These are phyloP conservation scores for Aspergillus hancockii DNA, from an alignment of 495 filamentous ascomycete genomes.

Conservation along the genomic window DNA sequence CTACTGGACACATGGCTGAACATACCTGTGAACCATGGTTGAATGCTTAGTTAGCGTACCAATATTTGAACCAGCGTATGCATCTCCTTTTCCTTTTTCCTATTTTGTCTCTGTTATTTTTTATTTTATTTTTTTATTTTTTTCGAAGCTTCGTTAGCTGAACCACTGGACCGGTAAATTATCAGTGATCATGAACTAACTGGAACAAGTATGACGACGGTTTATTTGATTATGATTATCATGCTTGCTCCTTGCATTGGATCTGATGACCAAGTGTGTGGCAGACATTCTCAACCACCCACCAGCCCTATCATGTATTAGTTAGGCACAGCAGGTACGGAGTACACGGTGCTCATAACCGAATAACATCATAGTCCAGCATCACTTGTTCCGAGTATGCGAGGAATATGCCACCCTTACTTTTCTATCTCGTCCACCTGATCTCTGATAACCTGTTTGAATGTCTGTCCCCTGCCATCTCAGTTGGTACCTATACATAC, in stretches of 20 bases:
- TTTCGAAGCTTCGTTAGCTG: not conserved
- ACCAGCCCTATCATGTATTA: not conserved
- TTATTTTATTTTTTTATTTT: not conserved
- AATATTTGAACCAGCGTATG: slow-evolving; percentile 10
- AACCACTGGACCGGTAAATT: not conserved
- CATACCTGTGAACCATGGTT: slow-evolving; percentile 21
- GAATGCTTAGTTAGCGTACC: slow-evolving; percentile 22
- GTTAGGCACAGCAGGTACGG: not conserved
- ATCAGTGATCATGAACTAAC: not conserved
- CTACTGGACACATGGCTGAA: slow-evolving; percentile 7
- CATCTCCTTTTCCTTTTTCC: no score
- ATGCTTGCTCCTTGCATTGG: slow-evolving; percentile 7
- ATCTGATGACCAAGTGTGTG: slow-evolving; percentile 5
- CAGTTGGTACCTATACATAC: slow-evolving; percentile 1
- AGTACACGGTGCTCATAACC: not conserved
- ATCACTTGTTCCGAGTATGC: slow-evolving; percentile 3
- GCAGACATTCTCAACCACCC: not conserved
- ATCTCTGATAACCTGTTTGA: not conserved
- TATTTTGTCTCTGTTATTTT: no score
- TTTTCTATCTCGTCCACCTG: slow-evolving; percentile 8
- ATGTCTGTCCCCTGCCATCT: not conserved
- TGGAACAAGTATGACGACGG: not conserved
- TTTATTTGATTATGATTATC: not conserved
- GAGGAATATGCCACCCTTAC: slow-evolving; percentile 6
- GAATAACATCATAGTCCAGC: not conserved